Evolutionary conservation across 1,284 basidiomycete genomes (phyloP).

Genomic region (Pseudozyma tsukubaensis): DNA sequence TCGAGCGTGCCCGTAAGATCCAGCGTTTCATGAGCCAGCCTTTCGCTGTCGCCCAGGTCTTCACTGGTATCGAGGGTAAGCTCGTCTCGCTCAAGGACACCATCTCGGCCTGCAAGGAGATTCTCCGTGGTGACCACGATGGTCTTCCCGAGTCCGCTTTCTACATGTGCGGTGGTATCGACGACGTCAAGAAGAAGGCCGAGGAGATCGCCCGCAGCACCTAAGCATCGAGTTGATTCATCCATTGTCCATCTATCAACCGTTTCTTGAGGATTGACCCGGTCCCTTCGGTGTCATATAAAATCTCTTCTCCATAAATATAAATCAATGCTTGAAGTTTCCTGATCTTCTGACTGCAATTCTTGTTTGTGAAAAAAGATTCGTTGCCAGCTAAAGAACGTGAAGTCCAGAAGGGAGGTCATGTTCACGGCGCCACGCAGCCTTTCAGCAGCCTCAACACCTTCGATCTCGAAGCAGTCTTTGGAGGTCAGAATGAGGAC

Average conservation of each 20-base stretch:
- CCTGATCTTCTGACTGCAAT: background rate
- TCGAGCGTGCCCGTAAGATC: slow-evolving; percentile 77
- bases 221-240: slow-evolving; percentile 10
- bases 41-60: slow-evolving; percentile 98
- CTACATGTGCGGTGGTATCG: slow-evolving; percentile 81
- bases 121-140: slow-evolving; percentile 89
- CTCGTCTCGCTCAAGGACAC: slow-evolving; percentile 77
- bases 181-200: slow-evolving; percentile 95
- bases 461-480: too few relatives aligned
- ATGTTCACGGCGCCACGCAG: too few relatives aligned
- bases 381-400: too few relatives aligned
- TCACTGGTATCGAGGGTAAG: slow-evolving; percentile 98
- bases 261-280: slow-evolving; percentile 11
- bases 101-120: slow-evolving; percentile 74
- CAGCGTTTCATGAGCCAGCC: slow-evolving; percentile 97
- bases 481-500: too few relatives aligned
- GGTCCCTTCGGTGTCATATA: slow-evolving; percentile 13
- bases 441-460: too few relatives aligned
- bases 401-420: too few relatives aligned
- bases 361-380: too few relatives aligned
- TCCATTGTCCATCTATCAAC: background rate
- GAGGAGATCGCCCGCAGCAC: slow-evolving; percentile 79
- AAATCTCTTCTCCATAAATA: slow-evolving; percentile 21
- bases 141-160: slow-evolving; percentile 82
- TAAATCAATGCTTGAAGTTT: slow-evolving; percentile 22